Evolutionary conservation across 371 early-diverging fungal species (phyloP), one percentile per base, ranked within the genome.

Genomic region (Enterospora canceri): DNA sequence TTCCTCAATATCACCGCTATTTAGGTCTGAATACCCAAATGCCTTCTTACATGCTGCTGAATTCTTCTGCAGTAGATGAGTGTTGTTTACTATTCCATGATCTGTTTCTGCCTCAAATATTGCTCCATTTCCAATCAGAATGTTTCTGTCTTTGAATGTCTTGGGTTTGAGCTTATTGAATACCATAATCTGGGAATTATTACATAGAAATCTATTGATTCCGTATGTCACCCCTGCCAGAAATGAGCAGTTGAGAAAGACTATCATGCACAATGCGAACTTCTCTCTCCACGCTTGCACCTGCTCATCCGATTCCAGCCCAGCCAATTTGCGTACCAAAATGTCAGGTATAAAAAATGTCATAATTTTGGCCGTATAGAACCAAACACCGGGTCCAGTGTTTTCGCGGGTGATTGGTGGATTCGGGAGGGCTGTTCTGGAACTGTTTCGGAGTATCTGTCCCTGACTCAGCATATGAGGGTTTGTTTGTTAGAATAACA

Each of bases 261-360:
- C 80, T n/a, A 79, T 53, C 23, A 70, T 63, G 60, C 76, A 76
- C 23, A 80, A 67, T 0, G 80, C 73, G 12, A 79, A 59, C 55
- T 82, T 82, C 59, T 82, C 82, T 62, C 82, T 67, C 82, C 82
- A 82, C 24, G 82, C 82, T 24, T 68, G 67, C n/a, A 53, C 58
- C 23, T 69, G 58, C 31, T 67, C 72, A 24, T 62, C 60, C 1
- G 68, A 74, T 46, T 64, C 62, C 76, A 79, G 75, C 34, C 32
- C 32, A 28, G 79, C 80, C 58, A 70, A 78, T 26, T 59, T 65
- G 2, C 62, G 58, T 21, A 70, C 19, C 31, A 71, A 29, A 19
- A 34, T 68, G 48, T 70, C 53, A 0, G 75, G 75, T 32, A 75
- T 71, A 1, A 75, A 61, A 35, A 46, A 71, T 0, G 75, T 75